phyloP scores from a whole-genome alignment of 106 monocot genomes.

The Dioscorea alata region DNA sequence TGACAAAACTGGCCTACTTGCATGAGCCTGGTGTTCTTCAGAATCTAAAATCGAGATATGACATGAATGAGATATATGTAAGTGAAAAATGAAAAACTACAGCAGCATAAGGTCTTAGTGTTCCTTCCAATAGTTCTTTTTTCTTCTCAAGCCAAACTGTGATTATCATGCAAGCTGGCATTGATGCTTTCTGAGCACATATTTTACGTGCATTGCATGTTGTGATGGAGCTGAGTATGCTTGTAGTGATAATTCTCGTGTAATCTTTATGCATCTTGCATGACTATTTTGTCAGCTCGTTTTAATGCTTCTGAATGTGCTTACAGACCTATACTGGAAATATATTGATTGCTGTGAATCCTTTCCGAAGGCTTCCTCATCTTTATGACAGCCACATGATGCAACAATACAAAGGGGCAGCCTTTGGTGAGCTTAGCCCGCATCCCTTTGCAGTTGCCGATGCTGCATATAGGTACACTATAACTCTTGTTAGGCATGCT shows the following conservation, averaged over 20 bases:
- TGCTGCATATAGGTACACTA: constrained; percentile 49
- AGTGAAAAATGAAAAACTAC: constrained; percentile 4
- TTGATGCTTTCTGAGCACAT: neutral
- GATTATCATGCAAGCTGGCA: neutral
- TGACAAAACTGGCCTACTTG: constrained; percentile 62
- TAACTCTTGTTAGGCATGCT: neutral
- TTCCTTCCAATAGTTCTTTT: neutral
- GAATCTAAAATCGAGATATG: constrained; percentile 54
- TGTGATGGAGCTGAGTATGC: too few relatives aligned
- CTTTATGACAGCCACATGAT: constrained; percentile 71
- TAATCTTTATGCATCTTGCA: too few relatives aligned
- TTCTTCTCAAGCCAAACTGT: neutral
- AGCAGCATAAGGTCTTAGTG: too few relatives aligned
- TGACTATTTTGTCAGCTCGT: neutral
- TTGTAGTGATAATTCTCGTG: too few relatives aligned
- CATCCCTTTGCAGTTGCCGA: constrained; percentile 72
- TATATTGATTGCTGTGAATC: constrained; percentile 73
- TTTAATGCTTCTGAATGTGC: neutral
- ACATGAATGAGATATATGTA: constrained; percentile 62
- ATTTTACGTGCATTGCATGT: too few relatives aligned
- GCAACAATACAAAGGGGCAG: constrained; percentile 62
- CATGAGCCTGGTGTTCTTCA: constrained; percentile 66
- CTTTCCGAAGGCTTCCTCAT: constrained; percentile 67
- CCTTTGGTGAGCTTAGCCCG: constrained; percentile 55
- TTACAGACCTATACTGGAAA: constrained; percentile 56